Evolutionary conservation across 2,329 filamentous ascomycete species (phyloP).

Genomic region (Macrophomina tecta): DNA sequence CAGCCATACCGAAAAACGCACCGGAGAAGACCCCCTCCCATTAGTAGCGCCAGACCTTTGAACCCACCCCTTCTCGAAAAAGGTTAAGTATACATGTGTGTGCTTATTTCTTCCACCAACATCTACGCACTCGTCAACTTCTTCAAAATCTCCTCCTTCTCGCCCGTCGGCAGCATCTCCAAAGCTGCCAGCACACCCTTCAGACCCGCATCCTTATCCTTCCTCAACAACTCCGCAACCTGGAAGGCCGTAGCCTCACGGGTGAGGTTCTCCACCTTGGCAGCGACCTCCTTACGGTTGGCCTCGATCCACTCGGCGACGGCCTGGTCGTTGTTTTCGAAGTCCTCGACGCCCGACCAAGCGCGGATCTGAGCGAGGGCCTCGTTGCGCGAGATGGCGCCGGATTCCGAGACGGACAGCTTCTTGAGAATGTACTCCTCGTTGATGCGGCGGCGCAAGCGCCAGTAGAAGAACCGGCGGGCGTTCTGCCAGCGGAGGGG

Average conservation of each 20-base stretch:
- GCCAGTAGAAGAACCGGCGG: slow-evolving; percentile 99
- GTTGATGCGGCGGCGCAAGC: slow-evolving; percentile 91
- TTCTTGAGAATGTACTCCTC: slow-evolving; percentile 97
- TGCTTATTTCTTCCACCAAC: not conserved
- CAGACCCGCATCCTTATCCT: slow-evolving; percentile 72
- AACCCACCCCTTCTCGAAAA: no score
- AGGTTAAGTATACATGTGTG: not conserved
- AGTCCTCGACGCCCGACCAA: slow-evolving; percentile 80
- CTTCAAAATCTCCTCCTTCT: slow-evolving; percentile 83
- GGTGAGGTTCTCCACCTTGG: slow-evolving; percentile 86
- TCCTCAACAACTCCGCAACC: slow-evolving; percentile 71
- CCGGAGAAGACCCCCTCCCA: no score
- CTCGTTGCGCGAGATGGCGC: slow-evolving; percentile 62
- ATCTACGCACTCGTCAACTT: slow-evolving; percentile 42
- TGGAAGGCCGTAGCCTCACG: slow-evolving; percentile 73
- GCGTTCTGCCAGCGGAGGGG: slow-evolving; percentile 85
- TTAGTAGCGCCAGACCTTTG: no score
- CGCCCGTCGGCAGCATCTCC: slow-evolving; percentile 82
- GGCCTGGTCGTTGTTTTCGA: slow-evolving; percentile 77
- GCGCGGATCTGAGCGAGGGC: slow-evolving; percentile 79
- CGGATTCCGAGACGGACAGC: slow-evolving; percentile 64
- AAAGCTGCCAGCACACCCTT: slow-evolving; percentile 87
- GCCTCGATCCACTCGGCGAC: slow-evolving; percentile 97
- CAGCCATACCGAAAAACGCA: no score
- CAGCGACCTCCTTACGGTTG: slow-evolving; percentile 80